Evolutionary conservation across 2,329 filamentous ascomycete genomes (phyloP).

Genomic region (Penicillium griseofulvum): DNA sequence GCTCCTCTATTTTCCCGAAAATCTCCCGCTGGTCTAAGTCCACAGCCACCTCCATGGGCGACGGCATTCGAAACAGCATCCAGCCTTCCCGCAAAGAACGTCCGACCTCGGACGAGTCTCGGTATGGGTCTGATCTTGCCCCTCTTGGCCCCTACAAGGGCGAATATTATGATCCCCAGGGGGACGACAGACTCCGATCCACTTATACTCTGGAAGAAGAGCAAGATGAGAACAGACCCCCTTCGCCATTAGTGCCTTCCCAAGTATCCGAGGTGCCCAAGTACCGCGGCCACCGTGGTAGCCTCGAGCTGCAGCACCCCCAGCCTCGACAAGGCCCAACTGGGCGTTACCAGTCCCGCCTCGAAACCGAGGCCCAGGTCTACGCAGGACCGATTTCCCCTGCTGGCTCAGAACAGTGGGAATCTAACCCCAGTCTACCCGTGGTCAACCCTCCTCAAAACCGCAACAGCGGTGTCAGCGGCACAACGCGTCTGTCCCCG

Average conservation of each 20-base stretch:
- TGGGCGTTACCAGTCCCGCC: slow-evolving; percentile 58
- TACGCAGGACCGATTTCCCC: slow-evolving; percentile 47
- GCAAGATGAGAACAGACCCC: slow-evolving; percentile 48
- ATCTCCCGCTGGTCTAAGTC: slow-evolving; percentile 98
- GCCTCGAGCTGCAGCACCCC: slow-evolving; percentile 62
- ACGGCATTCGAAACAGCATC: slow-evolving; percentile 67
- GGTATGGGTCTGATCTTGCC: slow-evolving; percentile 74
- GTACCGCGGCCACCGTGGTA: slow-evolving; percentile 64
- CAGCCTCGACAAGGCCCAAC: slow-evolving; percentile 63
- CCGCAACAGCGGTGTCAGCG: slow-evolving; percentile 39
- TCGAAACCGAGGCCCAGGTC: slow-evolving; percentile 60
- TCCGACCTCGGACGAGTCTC: slow-evolving; percentile 64
- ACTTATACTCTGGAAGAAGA: slow-evolving; percentile 42
- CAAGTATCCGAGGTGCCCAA: slow-evolving; percentile 58
- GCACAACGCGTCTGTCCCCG: slow-evolving; percentile 43
- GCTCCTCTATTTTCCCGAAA: slow-evolving; percentile 81
- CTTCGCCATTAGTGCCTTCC: slow-evolving; percentile 63
- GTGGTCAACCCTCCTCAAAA: slow-evolving; percentile 32
- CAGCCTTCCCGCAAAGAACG: slow-evolving; percentile 57
- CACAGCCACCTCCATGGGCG: slow-evolving; percentile 81
- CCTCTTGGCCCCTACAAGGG: slow-evolving; percentile 56
- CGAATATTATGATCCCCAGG: slow-evolving; percentile 46
- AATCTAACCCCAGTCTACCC: slow-evolving; percentile 43
- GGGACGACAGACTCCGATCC: slow-evolving; percentile 47
- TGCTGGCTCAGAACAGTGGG: slow-evolving; percentile 46